phyloP scores from a whole-genome alignment of 2,329 filamentous ascomycete species.

The Lasiodiplodia sp. region DNA sequence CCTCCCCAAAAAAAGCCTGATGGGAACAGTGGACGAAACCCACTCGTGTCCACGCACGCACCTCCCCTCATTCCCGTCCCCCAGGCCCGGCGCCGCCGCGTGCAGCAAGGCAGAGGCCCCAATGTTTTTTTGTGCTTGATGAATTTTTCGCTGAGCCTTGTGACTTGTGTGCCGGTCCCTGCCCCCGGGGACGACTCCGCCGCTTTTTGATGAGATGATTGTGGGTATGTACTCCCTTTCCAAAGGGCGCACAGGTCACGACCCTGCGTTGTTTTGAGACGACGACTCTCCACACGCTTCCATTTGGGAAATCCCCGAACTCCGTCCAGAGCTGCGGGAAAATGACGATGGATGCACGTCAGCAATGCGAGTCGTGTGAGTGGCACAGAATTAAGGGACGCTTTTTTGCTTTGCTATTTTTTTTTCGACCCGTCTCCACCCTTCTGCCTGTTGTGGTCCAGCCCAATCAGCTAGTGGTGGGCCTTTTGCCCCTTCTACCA shows the following conservation, averaged over 20 bases:
- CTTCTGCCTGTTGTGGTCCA: background rate
- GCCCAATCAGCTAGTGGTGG: background rate
- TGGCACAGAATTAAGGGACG: background rate
- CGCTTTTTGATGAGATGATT: too few species aligned
- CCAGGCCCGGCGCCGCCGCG: background rate
- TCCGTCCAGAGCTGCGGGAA: background rate
- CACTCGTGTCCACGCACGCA: constrained; percentile 8
- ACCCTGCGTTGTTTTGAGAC: background rate
- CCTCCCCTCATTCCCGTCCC: background rate
- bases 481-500: background rate
- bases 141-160: constrained; percentile 19
- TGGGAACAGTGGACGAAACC: background rate
- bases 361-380: constrained; percentile 4
- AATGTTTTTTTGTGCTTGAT: background rate
- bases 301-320: background rate
- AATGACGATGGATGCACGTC: constrained; percentile 15
- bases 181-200: background rate
- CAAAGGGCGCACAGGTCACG: background rate
- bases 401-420: constrained; percentile 11
- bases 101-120: background rate
- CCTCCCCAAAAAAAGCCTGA: background rate
- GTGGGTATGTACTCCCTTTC: background rate
- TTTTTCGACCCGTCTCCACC: constrained; percentile 5
- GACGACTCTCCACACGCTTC: background rate
- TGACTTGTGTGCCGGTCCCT: background rate